These are phyloP conservation scores for Tillandsia fasciculata DNA, from an alignment of 176 grass and related monocot genomes.

Conservation along the genomic window DNA sequence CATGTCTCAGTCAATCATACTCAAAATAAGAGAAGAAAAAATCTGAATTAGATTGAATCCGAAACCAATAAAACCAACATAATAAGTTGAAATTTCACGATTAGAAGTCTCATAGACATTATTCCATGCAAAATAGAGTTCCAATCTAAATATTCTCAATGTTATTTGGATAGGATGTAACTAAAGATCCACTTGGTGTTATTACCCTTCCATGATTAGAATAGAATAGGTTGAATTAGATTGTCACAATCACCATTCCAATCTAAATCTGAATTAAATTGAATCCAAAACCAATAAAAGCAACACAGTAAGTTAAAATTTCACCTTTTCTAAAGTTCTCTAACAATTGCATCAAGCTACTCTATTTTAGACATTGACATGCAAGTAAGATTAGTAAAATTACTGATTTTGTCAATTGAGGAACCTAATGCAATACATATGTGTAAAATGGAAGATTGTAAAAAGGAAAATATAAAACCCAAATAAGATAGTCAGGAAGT, in stretches of 20 bases:
- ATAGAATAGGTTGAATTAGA: too few species aligned
- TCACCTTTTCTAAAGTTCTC: slow-evolving; percentile 46
- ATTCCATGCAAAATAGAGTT: background rate
- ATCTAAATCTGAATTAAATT: too few species aligned
- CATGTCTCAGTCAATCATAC: background rate
- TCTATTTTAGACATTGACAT: slow-evolving; percentile 45
- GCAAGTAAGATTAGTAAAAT: slow-evolving; percentile 19
- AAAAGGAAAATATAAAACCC: too few species aligned
- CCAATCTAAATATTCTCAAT: background rate
- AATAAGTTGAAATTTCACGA: background rate
- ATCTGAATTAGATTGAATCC: background rate
- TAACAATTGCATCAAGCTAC: slow-evolving; percentile 72
- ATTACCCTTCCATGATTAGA: too few species aligned
- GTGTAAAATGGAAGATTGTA: too few species aligned
- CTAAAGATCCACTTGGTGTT: slow-evolving; percentile 59
- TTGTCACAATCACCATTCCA: too few species aligned
- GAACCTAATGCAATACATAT: too few species aligned
- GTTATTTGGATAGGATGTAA: background rate
- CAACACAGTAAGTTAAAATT: too few species aligned
- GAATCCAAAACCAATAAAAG: too few species aligned
- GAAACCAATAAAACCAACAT: background rate
- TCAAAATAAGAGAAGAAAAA: background rate
- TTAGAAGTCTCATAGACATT: background rate
- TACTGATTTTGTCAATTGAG: too few species aligned
- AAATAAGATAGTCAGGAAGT: too few species aligned